These are phyloP conservation scores for Ogataea ramenticola DNA, from an alignment of 805 yeast species.

Conservation along the genomic window DNA sequence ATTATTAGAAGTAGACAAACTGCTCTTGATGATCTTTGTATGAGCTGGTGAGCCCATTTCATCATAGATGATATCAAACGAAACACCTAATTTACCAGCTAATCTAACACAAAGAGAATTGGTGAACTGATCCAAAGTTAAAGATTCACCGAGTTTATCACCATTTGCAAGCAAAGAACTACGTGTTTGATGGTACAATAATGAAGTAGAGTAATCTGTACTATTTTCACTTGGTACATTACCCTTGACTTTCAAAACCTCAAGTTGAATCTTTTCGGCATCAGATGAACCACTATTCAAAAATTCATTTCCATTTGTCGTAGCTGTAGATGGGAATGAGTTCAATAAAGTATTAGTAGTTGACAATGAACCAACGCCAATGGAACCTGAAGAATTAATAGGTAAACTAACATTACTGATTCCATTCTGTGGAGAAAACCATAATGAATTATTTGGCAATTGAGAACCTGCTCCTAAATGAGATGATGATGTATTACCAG, in stretches of 20 bases:
- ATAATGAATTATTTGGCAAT: not conserved
- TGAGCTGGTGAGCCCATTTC: slow-evolving; percentile 38
- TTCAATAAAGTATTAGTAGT: not conserved
- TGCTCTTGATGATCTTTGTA: slow-evolving; percentile 3
- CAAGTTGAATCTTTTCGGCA: slow-evolving; percentile 31
- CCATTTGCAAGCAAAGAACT: slow-evolving; percentile 27
- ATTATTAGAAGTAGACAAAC: not conserved
- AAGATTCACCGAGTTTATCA: slow-evolving; percentile 22
- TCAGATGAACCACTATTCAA: slow-evolving; percentile 15
- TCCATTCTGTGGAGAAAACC: not conserved
- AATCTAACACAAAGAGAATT: slow-evolving; percentile 27
- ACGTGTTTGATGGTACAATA: slow-evolving; percentile 23
- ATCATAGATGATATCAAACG: slow-evolving; percentile 38
- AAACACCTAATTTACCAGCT: slow-evolving; percentile 18
- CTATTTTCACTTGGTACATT: slow-evolving; percentile 23
- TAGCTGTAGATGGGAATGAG: not conserved
- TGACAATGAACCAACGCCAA: not conserved
- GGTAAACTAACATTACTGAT: not conserved
- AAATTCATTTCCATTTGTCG: too few species aligned
- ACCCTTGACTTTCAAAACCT: slow-evolving; percentile 34
- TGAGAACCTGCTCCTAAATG: not conserved
- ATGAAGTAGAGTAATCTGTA: slow-evolving; percentile 13
- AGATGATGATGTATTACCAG: slow-evolving; percentile 2
- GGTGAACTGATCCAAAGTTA: slow-evolving; percentile 23
- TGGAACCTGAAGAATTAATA: not conserved